These are phyloP conservation scores for Aspergillus fructus DNA, from an alignment of 2,329 filamentous ascomycete species.

Conservation along the genomic window DNA sequence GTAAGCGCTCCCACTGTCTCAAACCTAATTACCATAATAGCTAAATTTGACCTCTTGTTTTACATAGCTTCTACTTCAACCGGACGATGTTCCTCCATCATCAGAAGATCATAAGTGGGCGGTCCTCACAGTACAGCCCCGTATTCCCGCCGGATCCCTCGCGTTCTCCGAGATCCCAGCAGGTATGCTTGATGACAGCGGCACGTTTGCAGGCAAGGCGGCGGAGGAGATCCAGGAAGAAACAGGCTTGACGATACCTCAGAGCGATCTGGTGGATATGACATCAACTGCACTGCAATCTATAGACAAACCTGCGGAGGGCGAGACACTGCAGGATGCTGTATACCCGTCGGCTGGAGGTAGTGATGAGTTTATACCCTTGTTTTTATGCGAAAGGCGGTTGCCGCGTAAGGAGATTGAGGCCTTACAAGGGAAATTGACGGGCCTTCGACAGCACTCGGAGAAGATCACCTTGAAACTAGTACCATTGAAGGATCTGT, in stretches of 20 bases:
- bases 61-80: conserved; percentile 54
- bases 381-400: conserved; percentile 57
- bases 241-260: conserved; percentile 52
- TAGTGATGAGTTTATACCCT: conserved; percentile 59
- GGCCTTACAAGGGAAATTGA: conserved; percentile 53
- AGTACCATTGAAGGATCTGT: conserved; percentile 51
- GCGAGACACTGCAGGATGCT: conserved; percentile 46
- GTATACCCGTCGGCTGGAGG: conserved; percentile 57
- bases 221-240: conserved; percentile 60
- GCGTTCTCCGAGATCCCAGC: conserved; percentile 58
- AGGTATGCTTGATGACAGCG: conserved; percentile 59
- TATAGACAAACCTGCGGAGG: conserved; percentile 16
- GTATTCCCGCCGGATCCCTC: conserved; percentile 56
- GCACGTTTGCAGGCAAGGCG: conserved; percentile 54
- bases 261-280: conserved; percentile 54
- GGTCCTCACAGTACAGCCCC: conserved; percentile 57
- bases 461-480: conserved; percentile 61
- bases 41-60: not conserved
- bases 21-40: not conserved
- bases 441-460: conserved; percentile 54
- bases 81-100: conserved; percentile 45
- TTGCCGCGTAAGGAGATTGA: conserved; percentile 50
- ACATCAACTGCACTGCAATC: conserved; percentile 48
- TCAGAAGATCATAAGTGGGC: conserved; percentile 48
- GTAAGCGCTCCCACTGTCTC: conserved; percentile 32